phyloP scores from a whole-genome alignment of 441 rosid genomes.

The Gossypium schwendimanii region DNA sequence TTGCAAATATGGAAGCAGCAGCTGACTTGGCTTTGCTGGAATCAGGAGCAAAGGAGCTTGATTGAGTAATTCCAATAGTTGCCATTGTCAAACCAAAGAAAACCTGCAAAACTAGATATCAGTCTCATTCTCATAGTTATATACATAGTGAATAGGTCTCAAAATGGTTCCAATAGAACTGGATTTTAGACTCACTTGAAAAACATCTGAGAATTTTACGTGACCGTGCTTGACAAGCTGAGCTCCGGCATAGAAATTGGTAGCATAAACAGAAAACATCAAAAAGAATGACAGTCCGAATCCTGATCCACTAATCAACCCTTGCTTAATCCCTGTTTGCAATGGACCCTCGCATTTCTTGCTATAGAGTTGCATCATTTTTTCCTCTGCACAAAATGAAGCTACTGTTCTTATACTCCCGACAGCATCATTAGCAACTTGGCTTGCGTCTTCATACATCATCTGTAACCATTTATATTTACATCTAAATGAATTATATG shows the following conservation, averaged over 20 bases:
- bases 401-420: slow-evolving; percentile 53
- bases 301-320: slow-evolving; percentile 38
- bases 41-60: slow-evolving; percentile 44
- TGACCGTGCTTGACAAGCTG: slow-evolving; percentile 28
- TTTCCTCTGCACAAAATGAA: slow-evolving; percentile 50
- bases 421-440: slow-evolving; percentile 47
- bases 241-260: slow-evolving; percentile 45
- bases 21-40: slow-evolving; percentile 37
- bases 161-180: not conserved
- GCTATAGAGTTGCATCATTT: slow-evolving; percentile 41
- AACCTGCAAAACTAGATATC: slow-evolving; percentile 26
- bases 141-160: not conserved
- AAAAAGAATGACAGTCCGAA: slow-evolving; percentile 40
- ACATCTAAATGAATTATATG: not conserved
- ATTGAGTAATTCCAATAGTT: slow-evolving; percentile 36
- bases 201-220: slow-evolving; percentile 32
- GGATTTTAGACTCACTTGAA: slow-evolving; percentile 25
- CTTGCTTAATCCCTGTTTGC: slow-evolving; percentile 39
- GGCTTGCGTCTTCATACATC: slow-evolving; percentile 52
- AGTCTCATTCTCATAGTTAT: not conserved
- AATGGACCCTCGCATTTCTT: slow-evolving; percentile 45
- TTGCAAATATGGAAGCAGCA: slow-evolving; percentile 42
- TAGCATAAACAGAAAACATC: slow-evolving; percentile 34
- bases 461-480: slow-evolving; percentile 26
- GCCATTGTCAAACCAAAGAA: slow-evolving; percentile 48